phyloP scores from a whole-genome alignment of 1,284 basidiomycete genomes.

The Malassezia yamatoensis region DNA sequence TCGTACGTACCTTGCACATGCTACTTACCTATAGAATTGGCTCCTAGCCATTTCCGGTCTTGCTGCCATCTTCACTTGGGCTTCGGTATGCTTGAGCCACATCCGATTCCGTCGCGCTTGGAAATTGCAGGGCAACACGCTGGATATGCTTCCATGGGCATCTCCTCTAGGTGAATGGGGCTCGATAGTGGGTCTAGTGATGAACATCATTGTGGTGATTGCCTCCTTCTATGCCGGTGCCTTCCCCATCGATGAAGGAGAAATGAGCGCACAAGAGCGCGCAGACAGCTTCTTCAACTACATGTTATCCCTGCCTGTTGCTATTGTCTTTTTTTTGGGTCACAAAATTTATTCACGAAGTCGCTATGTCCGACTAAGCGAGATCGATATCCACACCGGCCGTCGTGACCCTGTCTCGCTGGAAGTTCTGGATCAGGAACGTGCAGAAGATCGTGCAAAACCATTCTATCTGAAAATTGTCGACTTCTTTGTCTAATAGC shows the following conservation, averaged over 20 bases:
- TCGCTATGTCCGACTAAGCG: constrained; percentile 20
- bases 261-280: constrained; percentile 27
- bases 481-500: constrained; percentile 30
- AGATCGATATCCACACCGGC: constrained; percentile 35
- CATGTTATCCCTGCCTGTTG: constrained; percentile 49
- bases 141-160: constrained; percentile 52
- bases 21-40: constrained; percentile 38
- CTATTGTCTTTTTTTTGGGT: constrained; percentile 29
- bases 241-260: constrained; percentile 39
- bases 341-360: constrained; percentile 31
- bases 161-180: constrained; percentile 51
- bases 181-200: constrained; percentile 49
- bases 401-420: constrained; percentile 30
- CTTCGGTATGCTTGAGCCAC: constrained; percentile 33
- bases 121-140: constrained; percentile 50
- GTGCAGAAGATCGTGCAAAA: constrained; percentile 26
- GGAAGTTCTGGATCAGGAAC: constrained; percentile 37
- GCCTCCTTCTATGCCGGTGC: constrained; percentile 27
- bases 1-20: constrained; percentile 49
- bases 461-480: constrained; percentile 27
- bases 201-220: constrained; percentile 32
- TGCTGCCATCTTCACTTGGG: constrained; percentile 52
- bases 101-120: constrained; percentile 50
- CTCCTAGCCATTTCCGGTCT: constrained; percentile 53
- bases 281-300: constrained; percentile 51